phyloP scores from a whole-genome alignment of 1,284 basidiomycete genomes.

The Marasmius sp. region DNA sequence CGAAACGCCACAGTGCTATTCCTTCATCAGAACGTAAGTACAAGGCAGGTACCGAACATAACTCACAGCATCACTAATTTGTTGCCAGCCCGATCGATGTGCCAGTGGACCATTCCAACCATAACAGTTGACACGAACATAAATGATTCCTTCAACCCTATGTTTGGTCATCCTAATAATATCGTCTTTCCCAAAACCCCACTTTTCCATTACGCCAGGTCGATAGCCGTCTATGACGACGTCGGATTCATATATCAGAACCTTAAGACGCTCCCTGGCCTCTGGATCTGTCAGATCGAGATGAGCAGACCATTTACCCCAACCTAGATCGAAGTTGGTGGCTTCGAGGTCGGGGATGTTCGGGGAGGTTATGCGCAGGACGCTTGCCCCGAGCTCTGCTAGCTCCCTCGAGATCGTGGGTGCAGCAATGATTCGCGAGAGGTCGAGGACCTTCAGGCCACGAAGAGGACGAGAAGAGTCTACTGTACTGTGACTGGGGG shows the following conservation, averaged over 20 bases:
- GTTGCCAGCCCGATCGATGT: conserved; percentile 16
- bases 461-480: conserved; percentile 19
- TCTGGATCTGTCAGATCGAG: conserved; percentile 23
- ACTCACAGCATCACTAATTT: conserved; percentile 17
- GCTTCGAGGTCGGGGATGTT: conserved; percentile 23
- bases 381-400: conserved; percentile 27
- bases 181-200: conserved; percentile 29
- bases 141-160: conserved; percentile 22
- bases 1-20: conserved; percentile 11
- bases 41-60: not conserved
- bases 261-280: conserved; percentile 17
- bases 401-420: conserved; percentile 24
- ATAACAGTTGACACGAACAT: conserved; percentile 28
- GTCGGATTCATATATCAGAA: conserved; percentile 24
- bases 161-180: conserved; percentile 22
- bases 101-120: conserved; percentile 10
- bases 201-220: conserved; percentile 26
- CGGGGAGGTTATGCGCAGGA: conserved; percentile 26
- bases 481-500: conserved; percentile 8
- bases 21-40: not conserved
- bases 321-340: conserved; percentile 24
- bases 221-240: conserved; percentile 30
- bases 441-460: conserved; percentile 26
- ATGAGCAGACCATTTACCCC: conserved; percentile 28
- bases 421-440: conserved; percentile 28